Base-by-base conservation (phyloP, 1,139 yeast genomes). In the Geotrichum aggregatum region DNA sequence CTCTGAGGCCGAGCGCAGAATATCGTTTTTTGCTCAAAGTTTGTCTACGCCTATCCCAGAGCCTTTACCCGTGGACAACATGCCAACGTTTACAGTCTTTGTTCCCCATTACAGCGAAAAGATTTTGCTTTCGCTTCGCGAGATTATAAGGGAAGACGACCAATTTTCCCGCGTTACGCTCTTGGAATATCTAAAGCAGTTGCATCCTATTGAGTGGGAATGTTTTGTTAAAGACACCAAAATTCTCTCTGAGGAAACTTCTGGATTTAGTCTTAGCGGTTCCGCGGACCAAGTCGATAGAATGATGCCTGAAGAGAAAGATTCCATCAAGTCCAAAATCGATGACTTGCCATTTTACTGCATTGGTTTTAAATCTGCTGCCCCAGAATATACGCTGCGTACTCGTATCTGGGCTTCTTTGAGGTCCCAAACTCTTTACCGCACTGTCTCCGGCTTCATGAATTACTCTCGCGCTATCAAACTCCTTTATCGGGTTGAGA, bases 351-450 rank as follows among this genome's bases (percentile, higher is more conserved):
- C 98, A 62, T 92, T 92, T 76, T 92, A 92, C 79, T 91, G 98
- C 77, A 87, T 89, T 72, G 98, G 98, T 78, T 92, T 92, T 86
- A 92, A 92, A 75, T 86, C 96, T 66, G 97, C 98, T 71, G 98
- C 98, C 60, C 98, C 98, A 51, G 98, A 92, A 74, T 92, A 92
- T 73, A 92, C 98, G 59, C 78, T 92, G 69, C 87, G 98, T 78
- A 92, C 98, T 10, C 84, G 98, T 78, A 92, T 92, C 66, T 92
- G 98, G 98, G 98, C 98, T 49, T 92, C 98, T 47, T 82, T 92
- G 68, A 86, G 98, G 74, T 92, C 98, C 50, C 98, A 92, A 78
- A 92, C 98, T 49, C 78, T 92, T 72, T 92, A 92, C 77, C 88
- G 98, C 77, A 92, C 98, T 60, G 96, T 92, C 56, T 89, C 98